Conservation (phyloP, 2,329 filamentous ascomycete genomes). For the Colletotrichum theobromicola region DNA sequence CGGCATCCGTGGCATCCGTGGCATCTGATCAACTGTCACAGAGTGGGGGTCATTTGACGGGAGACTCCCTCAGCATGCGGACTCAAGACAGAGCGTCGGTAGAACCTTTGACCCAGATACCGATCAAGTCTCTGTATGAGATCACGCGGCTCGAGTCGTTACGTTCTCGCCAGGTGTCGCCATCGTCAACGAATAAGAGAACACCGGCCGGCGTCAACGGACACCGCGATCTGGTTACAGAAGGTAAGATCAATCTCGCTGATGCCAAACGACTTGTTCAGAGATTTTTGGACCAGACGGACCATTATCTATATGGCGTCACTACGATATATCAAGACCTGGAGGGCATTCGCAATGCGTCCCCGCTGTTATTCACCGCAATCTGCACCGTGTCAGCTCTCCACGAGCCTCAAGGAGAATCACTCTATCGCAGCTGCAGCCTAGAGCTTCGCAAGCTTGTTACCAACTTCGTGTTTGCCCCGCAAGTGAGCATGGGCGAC, state of each 20-base stretch:
- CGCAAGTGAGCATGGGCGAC: neutral
- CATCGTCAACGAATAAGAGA: neutral
- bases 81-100: neutral
- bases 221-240: neutral
- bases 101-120: neutral
- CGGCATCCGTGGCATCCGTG: neutral
- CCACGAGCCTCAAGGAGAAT: neutral
- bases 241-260: neutral
- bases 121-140: neutral
- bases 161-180: neutral
- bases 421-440: neutral
- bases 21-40: neutral
- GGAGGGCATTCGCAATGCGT: neutral
- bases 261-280: neutral
- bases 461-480: neutral
- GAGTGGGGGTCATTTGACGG: neutral
- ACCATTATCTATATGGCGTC: neutral
- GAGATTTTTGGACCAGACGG: neutral
- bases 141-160: neutral
- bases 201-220: neutral
- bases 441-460: neutral
- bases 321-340: neutral
- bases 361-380: neutral
- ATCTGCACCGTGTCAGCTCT: neutral
- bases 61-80: neutral